Conservation (phyloP, 164 flowering plant genomes). For the Pachysandra terminalis region DNA sequence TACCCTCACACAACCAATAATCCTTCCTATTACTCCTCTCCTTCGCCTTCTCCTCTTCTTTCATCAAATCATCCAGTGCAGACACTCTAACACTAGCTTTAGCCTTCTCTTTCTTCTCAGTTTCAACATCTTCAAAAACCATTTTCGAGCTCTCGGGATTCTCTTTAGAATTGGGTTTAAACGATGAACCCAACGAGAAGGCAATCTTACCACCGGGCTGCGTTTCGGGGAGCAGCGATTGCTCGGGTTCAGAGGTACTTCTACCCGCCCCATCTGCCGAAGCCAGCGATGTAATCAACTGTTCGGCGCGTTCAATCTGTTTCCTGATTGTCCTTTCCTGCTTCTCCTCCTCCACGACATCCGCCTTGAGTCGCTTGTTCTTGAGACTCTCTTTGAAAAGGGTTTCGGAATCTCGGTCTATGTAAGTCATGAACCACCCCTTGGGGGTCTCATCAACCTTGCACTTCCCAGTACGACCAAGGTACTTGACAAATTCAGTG, state of each 20-base stretch:
- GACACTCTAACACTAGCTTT: conserved; percentile 33
- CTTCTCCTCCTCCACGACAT: conserved; percentile 83
- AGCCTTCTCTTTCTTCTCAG: conserved; percentile 17
- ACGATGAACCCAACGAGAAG: conserved; percentile 47
- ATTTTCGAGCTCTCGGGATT: conserved; percentile 37
- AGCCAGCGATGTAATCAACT: conserved; percentile 21
- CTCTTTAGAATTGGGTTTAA: conserved; percentile 29
- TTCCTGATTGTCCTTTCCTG: conserved; percentile 66
- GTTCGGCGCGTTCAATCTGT: conserved; percentile 80
- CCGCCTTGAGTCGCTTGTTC: conserved; percentile 64
- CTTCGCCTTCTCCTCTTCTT: conserved; percentile 75
- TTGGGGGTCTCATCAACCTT: conserved; percentile 92
- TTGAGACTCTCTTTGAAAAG: conserved; percentile 70
- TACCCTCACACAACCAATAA: conserved; percentile 83
- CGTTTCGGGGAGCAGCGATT: conserved; percentile 18
- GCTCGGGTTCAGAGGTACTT: conserved; percentile 17
- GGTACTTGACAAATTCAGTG: conserved; percentile 83
- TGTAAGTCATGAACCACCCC: conserved; percentile 93
- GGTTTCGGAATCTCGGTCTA: conserved; percentile 81
- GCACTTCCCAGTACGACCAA: conserved; percentile 78
- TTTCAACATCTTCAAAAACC: conserved; percentile 44
- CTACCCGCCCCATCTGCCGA: conserved; percentile 7
- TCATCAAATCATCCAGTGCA: conserved; percentile 78
- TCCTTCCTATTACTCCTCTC: conserved; percentile 74
- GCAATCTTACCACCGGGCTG: conserved; percentile 52